Evolutionary conservation across 1,139 yeast species (phyloP).

Genomic region (Lizanozyma gosingica): DNA sequence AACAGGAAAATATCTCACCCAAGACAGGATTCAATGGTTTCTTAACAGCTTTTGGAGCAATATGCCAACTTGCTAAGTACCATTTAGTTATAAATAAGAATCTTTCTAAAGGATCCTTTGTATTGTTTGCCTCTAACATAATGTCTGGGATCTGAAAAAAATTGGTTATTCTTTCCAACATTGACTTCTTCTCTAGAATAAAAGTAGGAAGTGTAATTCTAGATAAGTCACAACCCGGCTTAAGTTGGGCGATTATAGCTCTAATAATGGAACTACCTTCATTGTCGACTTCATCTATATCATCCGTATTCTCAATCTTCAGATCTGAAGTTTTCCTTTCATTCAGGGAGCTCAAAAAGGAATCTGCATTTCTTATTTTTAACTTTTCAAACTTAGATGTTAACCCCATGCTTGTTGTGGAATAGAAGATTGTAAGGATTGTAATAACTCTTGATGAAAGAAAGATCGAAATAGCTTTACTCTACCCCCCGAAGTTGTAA

Average conservation of each 20-base stretch:
- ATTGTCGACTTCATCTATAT: constrained; percentile 84
- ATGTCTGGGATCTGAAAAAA: constrained; percentile 77
- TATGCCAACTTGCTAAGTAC: constrained; percentile 96
- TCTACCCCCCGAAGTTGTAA: too few species aligned
- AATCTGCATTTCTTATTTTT: constrained; percentile 6
- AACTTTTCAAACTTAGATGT: constrained; percentile 27
- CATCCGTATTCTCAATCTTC: constrained; percentile 33
- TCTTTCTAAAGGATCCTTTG: constrained; percentile 52
- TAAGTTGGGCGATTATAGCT: constrained; percentile 81
- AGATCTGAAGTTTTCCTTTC: neutral
- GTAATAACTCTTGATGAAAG: too few species aligned
- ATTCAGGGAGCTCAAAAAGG: neutral
- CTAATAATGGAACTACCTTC: constrained; percentile 80
- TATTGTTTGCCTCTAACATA: constrained; percentile 57
- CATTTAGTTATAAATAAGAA: constrained; percentile 71
- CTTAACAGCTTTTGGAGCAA: constrained; percentile 96
- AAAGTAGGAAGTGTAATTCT: constrained; percentile 92
- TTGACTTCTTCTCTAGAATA: constrained; percentile 86
- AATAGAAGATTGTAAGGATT: too few species aligned
- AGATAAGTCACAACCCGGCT: constrained; percentile 87
- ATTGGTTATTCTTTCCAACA: constrained; percentile 93
- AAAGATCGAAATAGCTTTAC: too few species aligned
- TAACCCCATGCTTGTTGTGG: constrained; percentile 20
- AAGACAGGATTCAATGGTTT: constrained; percentile 92
- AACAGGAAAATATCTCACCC: constrained; percentile 84